These are phyloP conservation scores for Coprinopsis strossmayeri DNA, from an alignment of 768 basidiomycete species.

Conservation along the genomic window DNA sequence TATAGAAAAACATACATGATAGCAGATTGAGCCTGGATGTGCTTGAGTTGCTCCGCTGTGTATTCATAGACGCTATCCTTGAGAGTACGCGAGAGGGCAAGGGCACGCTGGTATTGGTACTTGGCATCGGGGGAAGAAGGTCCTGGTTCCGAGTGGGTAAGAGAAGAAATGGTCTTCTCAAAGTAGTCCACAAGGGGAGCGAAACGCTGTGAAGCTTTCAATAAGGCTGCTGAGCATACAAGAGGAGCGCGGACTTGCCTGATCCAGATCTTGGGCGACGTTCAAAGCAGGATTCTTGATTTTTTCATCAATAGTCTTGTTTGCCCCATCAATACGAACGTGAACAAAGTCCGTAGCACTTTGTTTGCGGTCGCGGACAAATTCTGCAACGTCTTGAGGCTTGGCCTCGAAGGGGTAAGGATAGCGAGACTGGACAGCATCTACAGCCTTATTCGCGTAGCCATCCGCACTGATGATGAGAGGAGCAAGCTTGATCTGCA, in stretches of 20 bases:
- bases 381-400: slow-evolving; percentile 62
- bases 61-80: slow-evolving; percentile 57
- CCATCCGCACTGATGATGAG: slow-evolving; percentile 57
- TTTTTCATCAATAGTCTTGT: slow-evolving; percentile 59
- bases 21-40: slow-evolving; percentile 58
- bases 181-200: slow-evolving; percentile 73
- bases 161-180: slow-evolving; percentile 45
- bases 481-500: slow-evolving; percentile 61
- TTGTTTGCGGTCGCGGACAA: slow-evolving; percentile 52
- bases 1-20: slow-evolving; percentile 44
- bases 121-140: slow-evolving; percentile 47
- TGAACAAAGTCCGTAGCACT: slow-evolving; percentile 42
- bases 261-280: slow-evolving; percentile 64
- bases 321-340: slow-evolving; percentile 31
- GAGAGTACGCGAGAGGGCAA: slow-evolving; percentile 57
- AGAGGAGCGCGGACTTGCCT: slow-evolving; percentile 33
- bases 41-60: slow-evolving; percentile 66
- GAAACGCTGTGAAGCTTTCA: slow-evolving; percentile 40
- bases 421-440: slow-evolving; percentile 64
- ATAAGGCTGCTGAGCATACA: slow-evolving; percentile 11
- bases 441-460: slow-evolving; percentile 69
- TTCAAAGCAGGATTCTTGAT: slow-evolving; percentile 58
- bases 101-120: slow-evolving; percentile 75
- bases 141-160: slow-evolving; percentile 42
- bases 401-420: slow-evolving; percentile 72